Conservation (phyloP, 2,329 filamentous ascomycete genomes). For the Penicillium sp. region DNA sequence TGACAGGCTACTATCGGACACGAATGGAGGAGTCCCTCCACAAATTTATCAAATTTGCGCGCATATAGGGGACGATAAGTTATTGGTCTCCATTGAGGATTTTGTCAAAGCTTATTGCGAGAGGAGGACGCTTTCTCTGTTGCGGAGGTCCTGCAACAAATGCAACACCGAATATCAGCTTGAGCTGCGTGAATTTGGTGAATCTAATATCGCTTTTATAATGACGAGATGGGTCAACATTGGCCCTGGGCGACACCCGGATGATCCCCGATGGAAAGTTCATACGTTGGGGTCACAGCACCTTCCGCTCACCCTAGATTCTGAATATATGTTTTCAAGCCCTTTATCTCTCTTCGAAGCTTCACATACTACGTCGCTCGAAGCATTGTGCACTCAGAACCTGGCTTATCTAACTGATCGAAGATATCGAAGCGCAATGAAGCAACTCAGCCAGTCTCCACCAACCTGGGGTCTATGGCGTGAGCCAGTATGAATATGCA, state of each 20-base stretch:
- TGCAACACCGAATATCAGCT: slow-evolving; percentile 5
- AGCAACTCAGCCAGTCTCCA: not conserved
- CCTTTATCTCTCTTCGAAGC: not conserved
- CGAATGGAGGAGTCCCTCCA: not conserved
- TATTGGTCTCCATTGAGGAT: not conserved
- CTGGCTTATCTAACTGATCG: not conserved
- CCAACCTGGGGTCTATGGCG: not conserved
- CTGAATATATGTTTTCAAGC: not conserved
- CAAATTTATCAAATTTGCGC: not conserved
- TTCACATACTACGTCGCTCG: not conserved
- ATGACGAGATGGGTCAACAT: slow-evolving; percentile 10
- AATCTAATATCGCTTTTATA: not conserved
- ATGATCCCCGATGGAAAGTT: slow-evolving; percentile 2
- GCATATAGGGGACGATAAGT: not conserved
- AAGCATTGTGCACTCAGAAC: not conserved
- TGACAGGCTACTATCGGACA: not conserved
- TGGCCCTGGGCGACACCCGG: not conserved
- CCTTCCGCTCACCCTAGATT: not conserved
- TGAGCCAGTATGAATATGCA: not conserved
- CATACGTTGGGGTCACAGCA: not conserved
- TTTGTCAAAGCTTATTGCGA: not conserved
- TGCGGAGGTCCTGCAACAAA: not conserved
- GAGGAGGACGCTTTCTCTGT: not conserved
- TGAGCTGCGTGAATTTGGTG: not conserved
- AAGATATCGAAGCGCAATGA: not conserved